Percentiles rank a stretch among this genome's conserved stretches.
phyloP scores from a whole-genome alignment of 805 yeast genomes.

The Yarrowia sp. region DNA sequence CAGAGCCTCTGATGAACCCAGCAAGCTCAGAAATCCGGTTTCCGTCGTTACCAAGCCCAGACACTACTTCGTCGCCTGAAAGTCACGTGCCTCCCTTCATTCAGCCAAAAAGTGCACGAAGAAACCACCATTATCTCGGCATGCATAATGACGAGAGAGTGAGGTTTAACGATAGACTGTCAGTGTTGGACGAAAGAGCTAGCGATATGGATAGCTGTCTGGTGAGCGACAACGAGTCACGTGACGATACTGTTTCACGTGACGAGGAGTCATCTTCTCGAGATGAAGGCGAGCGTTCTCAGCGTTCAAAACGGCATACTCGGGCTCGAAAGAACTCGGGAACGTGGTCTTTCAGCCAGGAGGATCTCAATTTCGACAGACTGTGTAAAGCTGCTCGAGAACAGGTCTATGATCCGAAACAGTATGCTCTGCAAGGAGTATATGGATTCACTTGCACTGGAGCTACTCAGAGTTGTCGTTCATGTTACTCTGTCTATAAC shows the following conservation, averaged over 20 bases:
- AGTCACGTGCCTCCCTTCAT: conserved; percentile 6
- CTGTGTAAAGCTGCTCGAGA: conserved; percentile 11
- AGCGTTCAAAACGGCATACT: background rate
- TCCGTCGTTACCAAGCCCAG: conserved; percentile 14
- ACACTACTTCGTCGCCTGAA: background rate
- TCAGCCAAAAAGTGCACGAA: background rate
- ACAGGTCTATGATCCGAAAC: background rate
- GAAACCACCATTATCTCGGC: background rate
- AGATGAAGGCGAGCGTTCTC: background rate
- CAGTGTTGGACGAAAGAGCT: background rate
- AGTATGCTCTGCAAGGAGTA: background rate
- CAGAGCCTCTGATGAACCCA: background rate
- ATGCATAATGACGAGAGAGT: background rate
- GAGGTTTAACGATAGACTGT: conserved; percentile 1
- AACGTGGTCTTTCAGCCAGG: background rate
- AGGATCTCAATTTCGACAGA: conserved; percentile 2
- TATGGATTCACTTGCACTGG: background rate
- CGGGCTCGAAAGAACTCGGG: background rate
- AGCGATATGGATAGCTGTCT: background rate
- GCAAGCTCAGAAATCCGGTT: conserved; percentile 1
- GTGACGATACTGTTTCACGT: background rate
- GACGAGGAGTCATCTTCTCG: conserved; percentile 13
- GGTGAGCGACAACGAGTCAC: background rate
- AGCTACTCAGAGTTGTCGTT: background rate
- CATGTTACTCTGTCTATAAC: background rate